phyloP scores from a whole-genome alignment of 805 yeast species.

The Yarrowia sp. region DNA sequence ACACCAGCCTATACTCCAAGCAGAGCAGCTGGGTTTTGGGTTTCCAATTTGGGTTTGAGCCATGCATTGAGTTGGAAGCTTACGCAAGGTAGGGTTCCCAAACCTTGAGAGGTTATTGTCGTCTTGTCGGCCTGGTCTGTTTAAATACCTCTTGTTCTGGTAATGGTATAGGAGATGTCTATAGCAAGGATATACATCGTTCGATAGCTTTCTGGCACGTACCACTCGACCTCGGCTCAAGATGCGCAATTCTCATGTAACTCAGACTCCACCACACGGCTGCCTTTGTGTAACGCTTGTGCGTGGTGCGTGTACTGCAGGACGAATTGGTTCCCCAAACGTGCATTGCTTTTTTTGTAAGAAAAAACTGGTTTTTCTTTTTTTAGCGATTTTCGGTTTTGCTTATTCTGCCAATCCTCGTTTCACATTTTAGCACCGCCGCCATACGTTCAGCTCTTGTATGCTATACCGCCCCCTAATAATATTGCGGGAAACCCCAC shows the following conservation, averaged over 20 bases:
- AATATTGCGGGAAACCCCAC: neutral
- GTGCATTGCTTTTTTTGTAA: neutral
- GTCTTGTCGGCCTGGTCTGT: too few relatives aligned
- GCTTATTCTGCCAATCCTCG: neutral
- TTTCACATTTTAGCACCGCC: too few relatives aligned
- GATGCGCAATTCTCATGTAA: too few relatives aligned
- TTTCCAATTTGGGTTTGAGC: neutral
- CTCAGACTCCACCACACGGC: neutral
- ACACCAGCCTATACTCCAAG: neutral
- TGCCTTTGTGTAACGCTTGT: slow-evolving; percentile 13
- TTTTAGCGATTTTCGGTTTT: neutral
- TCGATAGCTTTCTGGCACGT: too few relatives aligned
- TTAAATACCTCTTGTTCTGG: too few relatives aligned
- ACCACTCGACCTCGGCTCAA: too few relatives aligned
- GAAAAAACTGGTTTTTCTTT: neutral
- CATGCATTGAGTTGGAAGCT: neutral
- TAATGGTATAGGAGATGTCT: too few relatives aligned
- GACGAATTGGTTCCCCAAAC: neutral
- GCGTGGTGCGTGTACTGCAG: neutral
- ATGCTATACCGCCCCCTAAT: too few relatives aligned
- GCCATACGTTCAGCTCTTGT: too few relatives aligned
- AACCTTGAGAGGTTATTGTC: neutral
- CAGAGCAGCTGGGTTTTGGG: neutral
- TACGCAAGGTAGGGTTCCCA: neutral
- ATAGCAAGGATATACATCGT: too few relatives aligned